A percentile compares a stretch with the other conserved stretches of the same genome.
Evolutionary conservation across 495 filamentous ascomycete genomes (phyloP).

Genomic region (Daldinia vernicosa): DNA sequence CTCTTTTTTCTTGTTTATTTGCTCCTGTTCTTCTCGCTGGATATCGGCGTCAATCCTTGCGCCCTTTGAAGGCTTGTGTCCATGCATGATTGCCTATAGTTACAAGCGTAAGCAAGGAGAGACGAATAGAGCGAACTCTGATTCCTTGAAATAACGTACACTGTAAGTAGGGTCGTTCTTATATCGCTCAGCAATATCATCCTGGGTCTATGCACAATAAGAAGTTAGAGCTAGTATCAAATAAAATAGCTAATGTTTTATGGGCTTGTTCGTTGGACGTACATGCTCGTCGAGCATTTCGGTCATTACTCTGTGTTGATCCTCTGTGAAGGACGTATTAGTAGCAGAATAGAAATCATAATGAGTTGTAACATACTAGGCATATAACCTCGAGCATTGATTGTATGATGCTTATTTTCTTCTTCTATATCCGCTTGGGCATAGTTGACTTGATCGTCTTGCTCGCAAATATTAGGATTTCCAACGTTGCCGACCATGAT

Average conservation of each 20-base stretch:
- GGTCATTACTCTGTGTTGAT: slow-evolving; percentile 41
- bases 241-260: too few relatives aligned
- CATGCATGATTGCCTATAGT: slow-evolving; percentile 71
- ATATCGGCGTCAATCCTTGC: slow-evolving; percentile 77
- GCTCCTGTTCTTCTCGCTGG: slow-evolving; percentile 73
- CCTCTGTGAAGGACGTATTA: slow-evolving; percentile 30
- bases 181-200: slow-evolving; percentile 33
- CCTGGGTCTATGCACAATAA: slow-evolving; percentile 28
- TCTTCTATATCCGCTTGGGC: slow-evolving; percentile 19
- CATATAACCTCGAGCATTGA: slow-evolving; percentile 37
- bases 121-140: not conserved
- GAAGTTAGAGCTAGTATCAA: not conserved
- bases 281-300: slow-evolving; percentile 41
- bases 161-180: slow-evolving; percentile 42
- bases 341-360: not conserved
- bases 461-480: slow-evolving; percentile 25
- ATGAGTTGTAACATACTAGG: slow-evolving; percentile 28
- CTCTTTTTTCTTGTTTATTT: slow-evolving; percentile 67
- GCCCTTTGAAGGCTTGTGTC: slow-evolving; percentile 74
- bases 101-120: slow-evolving; percentile 1
- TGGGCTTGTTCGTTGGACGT: not conserved
- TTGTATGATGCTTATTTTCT: slow-evolving; percentile 36
- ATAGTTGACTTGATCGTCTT: slow-evolving; percentile 41
- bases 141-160: slow-evolving; percentile 20
- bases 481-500: slow-evolving; percentile 33